Conservation (phyloP, 2,329 filamentous ascomycete species). For the Triangularia verruculosa region DNA sequence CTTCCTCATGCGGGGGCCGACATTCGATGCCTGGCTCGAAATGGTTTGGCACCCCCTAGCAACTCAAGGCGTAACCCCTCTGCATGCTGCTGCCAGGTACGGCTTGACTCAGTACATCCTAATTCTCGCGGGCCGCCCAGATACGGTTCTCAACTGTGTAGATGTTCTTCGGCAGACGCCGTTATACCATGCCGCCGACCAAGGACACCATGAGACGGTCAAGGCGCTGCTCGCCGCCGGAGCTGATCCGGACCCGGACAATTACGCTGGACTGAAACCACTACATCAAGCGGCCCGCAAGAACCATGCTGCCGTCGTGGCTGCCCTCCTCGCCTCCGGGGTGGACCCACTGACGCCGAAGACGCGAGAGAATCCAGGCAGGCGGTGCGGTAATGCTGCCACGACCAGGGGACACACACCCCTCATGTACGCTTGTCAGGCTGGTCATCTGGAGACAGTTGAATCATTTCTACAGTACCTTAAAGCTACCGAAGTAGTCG, state of each 20-base stretch:
- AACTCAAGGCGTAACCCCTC: background rate
- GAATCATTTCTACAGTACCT: conserved; percentile 31
- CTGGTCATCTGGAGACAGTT: conserved; percentile 29
- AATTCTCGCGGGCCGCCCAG: conserved; percentile 18
- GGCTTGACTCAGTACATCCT: conserved; percentile 17
- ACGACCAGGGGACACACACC: conserved; percentile 28
- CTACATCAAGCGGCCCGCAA: conserved; percentile 35
- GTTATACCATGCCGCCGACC: conserved; percentile 24
- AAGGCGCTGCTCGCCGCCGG: conserved; percentile 26
- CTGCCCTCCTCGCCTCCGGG: conserved; percentile 35
- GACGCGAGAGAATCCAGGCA: conserved; percentile 18
- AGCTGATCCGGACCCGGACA: conserved; percentile 27
- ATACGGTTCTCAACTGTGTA: conserved; percentile 16
- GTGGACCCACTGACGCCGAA: conserved; percentile 34
- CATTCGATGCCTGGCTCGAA: conserved; percentile 13
- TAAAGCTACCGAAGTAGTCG: conserved; percentile 20
- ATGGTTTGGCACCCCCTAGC: background rate
- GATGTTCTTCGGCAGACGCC: conserved; percentile 13
- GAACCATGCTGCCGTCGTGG: conserved; percentile 32
- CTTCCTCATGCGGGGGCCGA: conserved; percentile 1
- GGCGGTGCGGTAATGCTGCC: conserved; percentile 12
- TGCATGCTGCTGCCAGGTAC: conserved; percentile 13
- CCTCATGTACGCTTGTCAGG: conserved; percentile 32
- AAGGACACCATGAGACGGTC: conserved; percentile 24
- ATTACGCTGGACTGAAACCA: conserved; percentile 32